Evolutionary conservation across 2,329 filamentous ascomycete genomes (phyloP).

Genomic region (Epichloe gansuensis): DNA sequence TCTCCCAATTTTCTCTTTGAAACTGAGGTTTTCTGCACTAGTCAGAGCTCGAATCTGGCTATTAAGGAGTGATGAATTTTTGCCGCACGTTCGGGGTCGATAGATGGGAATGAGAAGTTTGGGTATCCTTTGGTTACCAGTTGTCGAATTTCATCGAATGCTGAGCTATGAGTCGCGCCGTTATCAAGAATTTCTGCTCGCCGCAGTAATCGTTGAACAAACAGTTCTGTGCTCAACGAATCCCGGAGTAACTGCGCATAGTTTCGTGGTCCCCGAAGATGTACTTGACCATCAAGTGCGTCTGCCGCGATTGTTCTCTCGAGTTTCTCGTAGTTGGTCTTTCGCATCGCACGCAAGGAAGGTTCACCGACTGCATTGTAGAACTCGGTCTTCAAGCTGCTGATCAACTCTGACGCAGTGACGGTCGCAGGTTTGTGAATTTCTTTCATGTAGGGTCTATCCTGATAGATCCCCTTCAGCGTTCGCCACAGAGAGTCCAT

Average conservation of each 20-base stretch:
- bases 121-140: slow-evolving; percentile 10
- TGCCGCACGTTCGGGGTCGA: slow-evolving; percentile 15
- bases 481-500: slow-evolving; percentile 21
- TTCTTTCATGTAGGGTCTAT: slow-evolving; percentile 26
- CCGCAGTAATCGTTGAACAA: slow-evolving; percentile 20
- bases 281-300: slow-evolving; percentile 12
- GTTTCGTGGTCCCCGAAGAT: slow-evolving; percentile 13
- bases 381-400: slow-evolving; percentile 15
- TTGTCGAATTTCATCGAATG: slow-evolving; percentile 17
- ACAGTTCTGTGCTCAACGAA: slow-evolving; percentile 13
- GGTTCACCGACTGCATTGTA: slow-evolving; percentile 16
- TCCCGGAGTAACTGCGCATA: slow-evolving; percentile 17
- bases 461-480: slow-evolving; percentile 19
- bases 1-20: slow-evolving; percentile 24
- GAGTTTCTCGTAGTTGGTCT: slow-evolving; percentile 19
- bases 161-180: slow-evolving; percentile 12
- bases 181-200: slow-evolving; percentile 15
- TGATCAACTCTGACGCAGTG: slow-evolving; percentile 16
- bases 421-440: slow-evolving; percentile 19
- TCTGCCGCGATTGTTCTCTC: slow-evolving; percentile 19
- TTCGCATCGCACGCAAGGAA: slow-evolving; percentile 11
- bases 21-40: slow-evolving; percentile 10
- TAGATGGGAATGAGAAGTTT: slow-evolving; percentile 17
- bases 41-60: slow-evolving; percentile 18
- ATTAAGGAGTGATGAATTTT: slow-evolving; percentile 18